Base-by-base conservation (phyloP, 2,329 filamentous ascomycete genomes). In the Paracoccidioides lutzii region DNA sequence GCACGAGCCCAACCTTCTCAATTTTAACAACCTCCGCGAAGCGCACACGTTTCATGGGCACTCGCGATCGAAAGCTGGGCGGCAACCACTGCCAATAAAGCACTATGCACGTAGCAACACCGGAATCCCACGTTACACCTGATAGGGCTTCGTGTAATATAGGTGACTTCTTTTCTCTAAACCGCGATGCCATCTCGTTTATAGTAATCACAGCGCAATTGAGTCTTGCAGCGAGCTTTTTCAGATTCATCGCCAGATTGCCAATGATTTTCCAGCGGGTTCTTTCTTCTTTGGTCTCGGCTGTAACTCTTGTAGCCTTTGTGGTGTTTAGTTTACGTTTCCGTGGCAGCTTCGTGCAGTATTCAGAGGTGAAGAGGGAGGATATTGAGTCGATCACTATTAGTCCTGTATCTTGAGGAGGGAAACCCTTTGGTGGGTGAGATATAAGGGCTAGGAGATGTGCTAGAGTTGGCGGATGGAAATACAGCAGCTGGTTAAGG, bases 141-240 rank as follows among this genome's bases (percentile, higher is more conserved):
- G 85, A 85, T 59, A 96, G 77, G 43, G 88, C 82, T 14, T 90
- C 86, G 54, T 84, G 79, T 51, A 97, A 74, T 9, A 84, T 80
- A 12, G 90, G 86, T 14, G 66, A 61, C 77, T 80, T 60, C 74
- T 77, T 60, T 79, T 83, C 76, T 59, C 85, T 83, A 72, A 94
- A 84, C 61, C 84, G 86, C n/a, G 88, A 94, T 44, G 84, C 85
- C 57, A 86, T 88, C 66, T 94, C 90, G 41, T 84, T 89, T 51
- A 90, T 77, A 22, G 93, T 68, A 2, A 95, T 75, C 44, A 95
- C 76, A 30, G 88, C 86, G 53, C 90, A 76, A 63, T 87, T 80
- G 60, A 81, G 80, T 35, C 84, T 80, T 9, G 85, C 82, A 4
- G 90, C 88, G 9, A 95, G 77, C 63, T 85, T 90, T 58, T 85